These are phyloP conservation scores for Jamesozyma jinghongensis DNA, from an alignment of 805 yeast genomes.

Conservation along the genomic window DNA sequence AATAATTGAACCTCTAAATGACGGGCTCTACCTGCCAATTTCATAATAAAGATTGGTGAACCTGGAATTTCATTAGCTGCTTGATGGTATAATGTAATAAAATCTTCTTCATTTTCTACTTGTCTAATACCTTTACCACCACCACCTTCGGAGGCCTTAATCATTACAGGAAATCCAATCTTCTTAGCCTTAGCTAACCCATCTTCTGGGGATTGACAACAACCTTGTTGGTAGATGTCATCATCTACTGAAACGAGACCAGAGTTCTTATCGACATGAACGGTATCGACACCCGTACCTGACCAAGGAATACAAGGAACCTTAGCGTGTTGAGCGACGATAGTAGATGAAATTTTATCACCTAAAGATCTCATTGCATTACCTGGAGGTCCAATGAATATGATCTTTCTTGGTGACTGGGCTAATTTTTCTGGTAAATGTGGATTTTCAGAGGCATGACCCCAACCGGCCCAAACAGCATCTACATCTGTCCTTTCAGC, in stretches of 20 bases:
- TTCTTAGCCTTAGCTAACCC: slow-evolving; percentile 76
- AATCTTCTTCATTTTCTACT: slow-evolving; percentile 78
- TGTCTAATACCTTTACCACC: slow-evolving; percentile 99
- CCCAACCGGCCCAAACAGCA: slow-evolving; percentile 99
- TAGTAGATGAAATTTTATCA: slow-evolving; percentile 95
- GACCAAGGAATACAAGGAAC: slow-evolving; percentile 99
- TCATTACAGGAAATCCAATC: slow-evolving; percentile 98
- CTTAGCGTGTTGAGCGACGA: slow-evolving; percentile 96
- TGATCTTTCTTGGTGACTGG: slow-evolving; percentile 78
- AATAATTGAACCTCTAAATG: slow-evolving; percentile 96
- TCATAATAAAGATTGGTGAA: slow-evolving; percentile 96
- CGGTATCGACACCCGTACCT: slow-evolving; percentile 92
- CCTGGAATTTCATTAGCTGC: slow-evolving; percentile 98
- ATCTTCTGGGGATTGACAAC: slow-evolving; percentile 77
- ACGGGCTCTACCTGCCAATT: slow-evolving; percentile 94
- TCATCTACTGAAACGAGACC: slow-evolving; percentile 85
- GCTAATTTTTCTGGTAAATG: slow-evolving; percentile 87
- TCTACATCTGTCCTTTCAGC: slow-evolving; percentile 96
- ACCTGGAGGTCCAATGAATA: slow-evolving; percentile 98
- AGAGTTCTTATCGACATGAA: slow-evolving; percentile 54
- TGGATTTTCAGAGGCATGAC: slow-evolving; percentile 99
- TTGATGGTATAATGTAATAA: slow-evolving; percentile 70
- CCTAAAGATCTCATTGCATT: slow-evolving; percentile 99
- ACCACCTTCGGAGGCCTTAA: slow-evolving; percentile 99
- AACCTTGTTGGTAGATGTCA: slow-evolving; percentile 76